Evolutionary conservation across 768 basidiomycete species (phyloP), one percentile per base, ranked within the genome.

Genomic region (Lentinula detonsa): DNA sequence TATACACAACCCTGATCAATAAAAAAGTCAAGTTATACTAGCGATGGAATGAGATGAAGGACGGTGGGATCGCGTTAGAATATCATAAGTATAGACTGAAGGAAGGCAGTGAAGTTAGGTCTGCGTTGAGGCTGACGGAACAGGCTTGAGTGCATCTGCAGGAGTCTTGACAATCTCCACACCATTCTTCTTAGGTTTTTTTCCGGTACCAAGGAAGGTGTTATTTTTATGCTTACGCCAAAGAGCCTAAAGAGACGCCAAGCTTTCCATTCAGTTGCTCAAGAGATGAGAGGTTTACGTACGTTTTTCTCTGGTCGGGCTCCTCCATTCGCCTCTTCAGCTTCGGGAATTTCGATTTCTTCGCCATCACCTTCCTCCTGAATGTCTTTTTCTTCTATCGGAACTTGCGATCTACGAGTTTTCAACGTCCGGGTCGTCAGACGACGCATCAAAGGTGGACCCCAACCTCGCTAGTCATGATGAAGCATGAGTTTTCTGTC

Each of bases 251-350:
- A 43, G 4, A n/a, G 37, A 43, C 21, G 46, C 3, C 8, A 48
- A 8, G 21, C 4, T 21, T 18, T 7, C 46, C 5, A 18, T 4
- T 48, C 11, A 48, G 8, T 8, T 23, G 21, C 15, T 43, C 16
- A 56, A 42, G 37, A 28, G 33, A 39, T 10, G 5, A 21, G 7
- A 39, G 5, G 5, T 34, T 5, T 35, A 35, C 21, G 10, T 39
- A 59, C 57, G 6, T 59, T 59, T 23, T 48, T 59, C 28, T 33
- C n/a, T 28, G 57, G 43, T 35, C 48, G 43, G 23, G 57, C 48
- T 48, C 57, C 57, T 4, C 57, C 57, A 40, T 59, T 59, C n/a
- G 57, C 57, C 46, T 59, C 57, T 59, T 59, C 45, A n/a, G 45
- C 57, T 37, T 59, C 57, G 31, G 57, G 57, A 18, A 59, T 49